Base-by-base conservation (phyloP, 768 basidiomycete genomes). In the Sutorius australiensis region DNA sequence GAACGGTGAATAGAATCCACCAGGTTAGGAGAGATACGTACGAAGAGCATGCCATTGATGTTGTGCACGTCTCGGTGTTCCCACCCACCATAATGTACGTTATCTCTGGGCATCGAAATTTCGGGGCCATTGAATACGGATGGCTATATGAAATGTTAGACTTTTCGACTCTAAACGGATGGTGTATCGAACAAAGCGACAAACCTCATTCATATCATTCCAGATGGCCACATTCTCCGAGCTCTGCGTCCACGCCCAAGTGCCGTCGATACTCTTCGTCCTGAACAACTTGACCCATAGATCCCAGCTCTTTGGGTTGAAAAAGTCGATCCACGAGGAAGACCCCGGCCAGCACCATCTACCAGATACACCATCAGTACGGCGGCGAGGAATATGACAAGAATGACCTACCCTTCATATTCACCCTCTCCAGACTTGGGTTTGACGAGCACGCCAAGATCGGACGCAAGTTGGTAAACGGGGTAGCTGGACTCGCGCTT, bases 131-230 rank as follows among this genome's bases (percentile, higher is more conserved):
- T 95, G 77, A 99, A 99, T n/a, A 99, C 85, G 11, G 95, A 87
- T 1, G 97, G 97, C 92, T 90, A 50, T n/a, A 28, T 24, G 36
- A 69, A 49, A 38, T 50, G 30, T 55, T 34, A 51, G 37, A 53
- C 53, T 28, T 27, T n/a, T 44, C 17, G 13, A 21, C 19, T 19
- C 14, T 5, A 6, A 14, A 38, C 33, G 46, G 0, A 38, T 37
- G 43, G 1, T n/a, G 11, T n/a, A 2, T 17, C 12, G 24, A 16
- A 27, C n/a, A 32, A 24, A 33, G 31, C 6, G 8, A 58, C 76
- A 8, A 46, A 92, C 92, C 82, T 98, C 97, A 60, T 98, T 98
- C 97, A 99, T 99, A 66, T 99, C 97, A 67, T 98, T 98, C 97
- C 97, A 99, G 60, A 98, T 93, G 67, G 86, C 87, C 13, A 98